Percentiles rank a stretch among this genome's conserved stretches.
Evolutionary conservation across 2,329 filamentous ascomycete genomes (phyloP).

Genomic region (Cladophialophora bantiana): DNA sequence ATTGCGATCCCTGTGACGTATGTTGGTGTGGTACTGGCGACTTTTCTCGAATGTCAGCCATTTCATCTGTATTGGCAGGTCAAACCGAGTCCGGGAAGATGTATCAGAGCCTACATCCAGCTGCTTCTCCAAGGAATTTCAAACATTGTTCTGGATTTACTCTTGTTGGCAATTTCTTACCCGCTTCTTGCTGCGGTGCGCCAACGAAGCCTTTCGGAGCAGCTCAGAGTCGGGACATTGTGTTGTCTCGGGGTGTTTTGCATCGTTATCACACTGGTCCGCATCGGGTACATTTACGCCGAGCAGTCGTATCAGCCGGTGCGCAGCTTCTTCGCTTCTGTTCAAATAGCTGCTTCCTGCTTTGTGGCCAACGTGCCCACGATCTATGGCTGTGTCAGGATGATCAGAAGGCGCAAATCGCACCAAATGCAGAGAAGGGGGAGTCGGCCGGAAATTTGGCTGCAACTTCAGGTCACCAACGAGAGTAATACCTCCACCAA

Average conservation of each 20-base stretch:
- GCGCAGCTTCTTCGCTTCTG: constrained; percentile 50
- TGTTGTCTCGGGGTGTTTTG: constrained; percentile 52
- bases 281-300: constrained; percentile 49
- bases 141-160: constrained; percentile 46
- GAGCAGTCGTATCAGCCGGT: constrained; percentile 47
- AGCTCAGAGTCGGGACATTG: constrained; percentile 45
- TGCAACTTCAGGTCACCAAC: constrained; percentile 30
- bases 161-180: constrained; percentile 44
- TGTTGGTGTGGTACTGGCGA: constrained; percentile 45
- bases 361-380: constrained; percentile 52
- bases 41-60: constrained; percentile 52
- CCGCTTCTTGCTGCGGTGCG: constrained; percentile 41
- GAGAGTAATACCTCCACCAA: constrained; percentile 16
- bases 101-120: constrained; percentile 45
- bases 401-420: constrained; percentile 32
- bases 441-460: constrained; percentile 36
- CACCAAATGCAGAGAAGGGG: constrained; percentile 29
- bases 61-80: constrained; percentile 66
- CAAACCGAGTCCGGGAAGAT: constrained; percentile 51
- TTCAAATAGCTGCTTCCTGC: constrained; percentile 46
- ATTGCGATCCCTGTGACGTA: constrained; percentile 45
- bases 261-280: constrained; percentile 50
- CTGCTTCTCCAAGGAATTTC: constrained; percentile 46
- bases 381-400: constrained; percentile 41
- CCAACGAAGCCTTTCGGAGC: constrained; percentile 39